These are phyloP conservation scores for Betula pendula DNA, from an alignment of 306 rosid genomes.

Conservation along the genomic window DNA sequence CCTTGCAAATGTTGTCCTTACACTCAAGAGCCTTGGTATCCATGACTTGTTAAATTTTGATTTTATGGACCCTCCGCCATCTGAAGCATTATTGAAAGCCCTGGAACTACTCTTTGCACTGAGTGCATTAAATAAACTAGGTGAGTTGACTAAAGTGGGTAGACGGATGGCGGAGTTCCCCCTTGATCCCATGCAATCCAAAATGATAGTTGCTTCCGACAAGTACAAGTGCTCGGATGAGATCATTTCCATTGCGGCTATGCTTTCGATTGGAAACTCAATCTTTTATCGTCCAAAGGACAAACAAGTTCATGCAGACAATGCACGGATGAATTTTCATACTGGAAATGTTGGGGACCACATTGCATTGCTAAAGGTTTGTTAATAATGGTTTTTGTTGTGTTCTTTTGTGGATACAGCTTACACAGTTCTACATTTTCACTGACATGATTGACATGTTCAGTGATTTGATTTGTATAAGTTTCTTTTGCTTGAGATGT, in stretches of 20 bases:
- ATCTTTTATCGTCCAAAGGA: constrained; percentile 97
- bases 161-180: constrained; percentile 98
- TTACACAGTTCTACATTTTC: constrained; percentile 22
- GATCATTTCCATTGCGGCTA: constrained; percentile 80
- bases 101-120: constrained; percentile 84
- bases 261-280: constrained; percentile 93
- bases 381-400: not conserved
- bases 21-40: constrained; percentile 87
- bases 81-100: constrained; percentile 90
- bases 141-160: constrained; percentile 88
- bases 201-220: constrained; percentile 92
- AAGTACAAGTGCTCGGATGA: constrained; percentile 85
- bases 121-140: constrained; percentile 81
- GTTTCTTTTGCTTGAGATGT: not conserved
- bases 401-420: not conserved
- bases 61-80: constrained; percentile 98
- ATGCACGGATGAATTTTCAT: constrained; percentile 89
- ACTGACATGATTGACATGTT: too few species aligned
- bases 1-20: constrained; percentile 87
- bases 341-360: constrained; percentile 94
- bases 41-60: constrained; percentile 79
- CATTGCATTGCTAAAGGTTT: constrained; percentile 80
- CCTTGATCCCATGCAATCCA: constrained; percentile 91
- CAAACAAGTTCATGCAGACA: constrained; percentile 97
- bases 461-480: too few species aligned